Conservation (phyloP, 768 basidiomycete species). For the Kwoniella newhampshirensis region DNA sequence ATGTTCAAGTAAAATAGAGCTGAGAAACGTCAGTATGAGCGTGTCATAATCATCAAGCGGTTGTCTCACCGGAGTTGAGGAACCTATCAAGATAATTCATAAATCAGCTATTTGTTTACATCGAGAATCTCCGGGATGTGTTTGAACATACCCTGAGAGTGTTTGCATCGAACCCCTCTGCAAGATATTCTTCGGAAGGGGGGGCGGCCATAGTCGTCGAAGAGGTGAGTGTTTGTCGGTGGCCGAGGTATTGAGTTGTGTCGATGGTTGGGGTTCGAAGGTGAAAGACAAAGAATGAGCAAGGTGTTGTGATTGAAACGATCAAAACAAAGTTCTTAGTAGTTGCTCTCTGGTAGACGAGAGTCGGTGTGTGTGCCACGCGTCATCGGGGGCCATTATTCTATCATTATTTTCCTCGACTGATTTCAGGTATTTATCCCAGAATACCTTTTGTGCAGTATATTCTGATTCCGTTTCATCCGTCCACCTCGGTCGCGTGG, state of each 20-base stretch:
- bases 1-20: slow-evolving; percentile 44
- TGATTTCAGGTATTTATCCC: background rate
- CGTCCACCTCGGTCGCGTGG: background rate
- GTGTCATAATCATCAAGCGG: background rate
- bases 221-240: background rate
- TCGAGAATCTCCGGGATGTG: background rate
- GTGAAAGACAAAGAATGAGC: no score
- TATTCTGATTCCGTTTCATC: background rate
- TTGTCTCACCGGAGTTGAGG: slow-evolving; percentile 46
- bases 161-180: slow-evolving; percentile 40
- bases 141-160: slow-evolving; percentile 35
- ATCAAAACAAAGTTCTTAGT: no score
- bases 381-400: slow-evolving; percentile 2
- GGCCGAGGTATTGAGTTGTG: background rate
- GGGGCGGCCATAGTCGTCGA: slow-evolving; percentile 30
- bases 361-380: no score
- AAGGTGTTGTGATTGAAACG: no score
- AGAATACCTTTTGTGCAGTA: no score
- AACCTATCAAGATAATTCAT: slow-evolving; percentile 25
- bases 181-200: slow-evolving; percentile 36
- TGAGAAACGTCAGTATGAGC: background rate
- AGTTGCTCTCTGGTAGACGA: no score
- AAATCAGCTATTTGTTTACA: background rate
- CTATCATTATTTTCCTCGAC: slow-evolving; percentile 37
- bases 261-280: slow-evolving; percentile 9